Evolutionary conservation across 2,329 filamentous ascomycete genomes (phyloP), one percentile per base, ranked within the genome.

Genomic region (Aspergillus melleus): DNA sequence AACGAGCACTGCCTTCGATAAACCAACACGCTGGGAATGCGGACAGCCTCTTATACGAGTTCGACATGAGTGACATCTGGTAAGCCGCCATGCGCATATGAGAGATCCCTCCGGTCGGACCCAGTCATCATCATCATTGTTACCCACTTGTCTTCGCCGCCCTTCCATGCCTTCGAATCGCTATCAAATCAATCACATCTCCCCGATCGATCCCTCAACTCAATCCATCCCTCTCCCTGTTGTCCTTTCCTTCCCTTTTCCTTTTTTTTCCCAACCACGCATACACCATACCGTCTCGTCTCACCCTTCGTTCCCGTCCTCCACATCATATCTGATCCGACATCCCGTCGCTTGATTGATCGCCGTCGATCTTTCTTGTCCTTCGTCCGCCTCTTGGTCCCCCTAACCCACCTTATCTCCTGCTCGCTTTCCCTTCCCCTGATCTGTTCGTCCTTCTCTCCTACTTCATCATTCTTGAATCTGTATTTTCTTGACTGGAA

Each of bases 311-410:
- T 24, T 56, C 58, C 36, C 14, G 49, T 26, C 47, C 55, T 56
- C 60, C 58, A 54, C 59, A 63, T 65, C 63, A 64, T 67, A 67
- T 67, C 65, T 67, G 64, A 67, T 67, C 65, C 63, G 63, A 65
- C 58, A 49, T 49, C 62, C 58, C 47, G 52, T 59, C 51, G 42
- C 46, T 57, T 57, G 58, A 59, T 61, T 64, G 64, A 64, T 64
- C 58, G 57, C 57, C 57, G 64, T 60, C 61, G 63, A 67, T 65
- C 61, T 39, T 57, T 60, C 46, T 59, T 42, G 44, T 54, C 51
- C 44, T 55, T 44, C 26, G 26, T 29, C 29, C 36, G 44, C 29
- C 47, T 46, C 44, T 55, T 36, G 6, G 26, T 29, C 29, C 36
- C 47, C 29, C 50, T 46, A 51, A 51, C 44, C 30, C 20, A n/a